Evolutionary conservation across 176 grass and related monocot genomes (phyloP).

Genomic region (Triticum urartu): DNA sequence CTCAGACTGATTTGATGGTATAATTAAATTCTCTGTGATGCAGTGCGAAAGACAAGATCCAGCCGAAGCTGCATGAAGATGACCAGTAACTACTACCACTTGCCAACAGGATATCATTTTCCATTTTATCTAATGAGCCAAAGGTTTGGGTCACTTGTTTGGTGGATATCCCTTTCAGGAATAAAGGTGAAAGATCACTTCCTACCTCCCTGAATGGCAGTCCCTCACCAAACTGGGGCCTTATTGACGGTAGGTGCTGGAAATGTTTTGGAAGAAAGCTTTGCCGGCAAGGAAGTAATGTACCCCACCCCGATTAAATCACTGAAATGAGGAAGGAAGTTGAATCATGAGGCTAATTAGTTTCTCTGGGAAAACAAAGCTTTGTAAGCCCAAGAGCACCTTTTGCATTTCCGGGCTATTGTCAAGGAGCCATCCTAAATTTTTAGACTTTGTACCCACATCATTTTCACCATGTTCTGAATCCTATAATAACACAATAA

Average conservation of each 20-base stretch:
- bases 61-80: slow-evolving; percentile 25
- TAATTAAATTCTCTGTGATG: background rate
- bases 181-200: background rate
- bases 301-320: too few relatives aligned
- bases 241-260: background rate
- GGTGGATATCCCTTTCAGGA: slow-evolving; percentile 23
- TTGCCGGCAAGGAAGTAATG: background rate
- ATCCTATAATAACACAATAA: background rate
- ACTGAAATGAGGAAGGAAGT: background rate
- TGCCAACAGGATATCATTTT: background rate
- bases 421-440: background rate
- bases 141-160: background rate
- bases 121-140: slow-evolving; percentile 20
- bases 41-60: background rate
- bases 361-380: background rate
- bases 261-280: background rate
- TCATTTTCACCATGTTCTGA: slow-evolving; percentile 8
- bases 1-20: background rate
- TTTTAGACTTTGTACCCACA: background rate
- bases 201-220: background rate
- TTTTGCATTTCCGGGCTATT: background rate
- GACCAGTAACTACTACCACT: background rate
- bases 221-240: background rate
- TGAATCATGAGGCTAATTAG: background rate
- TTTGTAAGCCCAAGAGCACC: background rate